Percentiles rank a stretch among this genome's conserved stretches.
phyloP scores from a whole-genome alignment of 2,329 filamentous ascomycete species.

The Claviceps sp. region DNA sequence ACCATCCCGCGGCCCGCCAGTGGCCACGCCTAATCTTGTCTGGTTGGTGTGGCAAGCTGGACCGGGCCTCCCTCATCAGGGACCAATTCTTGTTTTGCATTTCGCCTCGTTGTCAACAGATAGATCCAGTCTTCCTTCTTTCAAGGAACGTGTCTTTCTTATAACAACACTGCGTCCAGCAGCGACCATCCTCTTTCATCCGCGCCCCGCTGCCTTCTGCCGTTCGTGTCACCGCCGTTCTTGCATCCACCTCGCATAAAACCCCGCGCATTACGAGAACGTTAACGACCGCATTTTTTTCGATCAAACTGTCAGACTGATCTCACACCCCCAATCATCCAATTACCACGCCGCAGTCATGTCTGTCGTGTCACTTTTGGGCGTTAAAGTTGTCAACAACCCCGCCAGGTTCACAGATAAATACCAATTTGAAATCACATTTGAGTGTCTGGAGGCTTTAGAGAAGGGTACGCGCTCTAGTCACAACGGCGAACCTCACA shows the following conservation, averaged over 20 bases:
- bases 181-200: neutral
- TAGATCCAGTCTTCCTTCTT: neutral
- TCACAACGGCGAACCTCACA: no score
- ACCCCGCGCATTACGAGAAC: neutral
- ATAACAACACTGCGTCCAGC: neutral
- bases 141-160: neutral
- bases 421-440: slow-evolving; percentile 97
- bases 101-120: neutral
- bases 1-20: neutral
- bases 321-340: neutral
- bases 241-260: slow-evolving; percentile 2
- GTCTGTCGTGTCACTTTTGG: slow-evolving; percentile 93
- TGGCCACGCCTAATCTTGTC: neutral
- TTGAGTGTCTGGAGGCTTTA: slow-evolving; percentile 88
- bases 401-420: slow-evolving; percentile 84
- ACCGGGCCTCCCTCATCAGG: neutral
- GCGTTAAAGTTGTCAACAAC: slow-evolving; percentile 94
- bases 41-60: neutral
- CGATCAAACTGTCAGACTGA: neutral
- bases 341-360: slow-evolving; percentile 32
- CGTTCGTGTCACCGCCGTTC: slow-evolving; percentile 2
- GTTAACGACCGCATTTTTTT: neutral
- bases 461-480: slow-evolving; percentile 57
- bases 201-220: slow-evolving; percentile 4
- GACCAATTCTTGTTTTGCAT: neutral